phyloP scores from a whole-genome alignment of 2,329 filamentous ascomycete species.

The Penicillium crustosum region DNA sequence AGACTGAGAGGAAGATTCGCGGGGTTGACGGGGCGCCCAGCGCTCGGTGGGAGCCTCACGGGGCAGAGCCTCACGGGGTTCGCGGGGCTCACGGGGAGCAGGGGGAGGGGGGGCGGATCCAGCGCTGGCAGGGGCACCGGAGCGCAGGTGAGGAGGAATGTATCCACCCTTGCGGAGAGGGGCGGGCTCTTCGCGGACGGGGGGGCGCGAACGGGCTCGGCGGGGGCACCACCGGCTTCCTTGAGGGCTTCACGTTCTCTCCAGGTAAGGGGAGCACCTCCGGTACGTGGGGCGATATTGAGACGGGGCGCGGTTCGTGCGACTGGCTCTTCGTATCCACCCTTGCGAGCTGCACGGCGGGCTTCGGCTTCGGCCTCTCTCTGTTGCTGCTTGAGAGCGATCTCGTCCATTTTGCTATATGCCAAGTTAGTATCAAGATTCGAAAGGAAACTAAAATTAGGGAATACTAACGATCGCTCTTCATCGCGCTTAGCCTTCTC shows the following conservation, averaged over 20 bases:
- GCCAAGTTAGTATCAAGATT: conserved; percentile 34
- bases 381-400: conserved; percentile 67
- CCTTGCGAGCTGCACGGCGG: conserved; percentile 66
- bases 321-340: conserved; percentile 50
- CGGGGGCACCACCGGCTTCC: conserved; percentile 31
- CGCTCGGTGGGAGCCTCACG: conserved; percentile 35
- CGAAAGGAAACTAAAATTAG: background rate
- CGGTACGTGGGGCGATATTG: conserved; percentile 52
- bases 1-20: conserved; percentile 32
- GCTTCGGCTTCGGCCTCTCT: conserved; percentile 87
- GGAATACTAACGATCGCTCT: conserved; percentile 55
- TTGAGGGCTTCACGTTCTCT: conserved; percentile 60
- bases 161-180: conserved; percentile 38
- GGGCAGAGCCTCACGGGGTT: conserved; percentile 18
- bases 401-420: conserved; percentile 61
- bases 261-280: conserved; percentile 50
- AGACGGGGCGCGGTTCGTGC: conserved; percentile 57
- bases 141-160: conserved; percentile 44
- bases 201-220: conserved; percentile 17
- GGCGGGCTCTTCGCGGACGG: conserved; percentile 31
- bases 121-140: conserved; percentile 28
- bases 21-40: conserved; percentile 33
- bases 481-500: conserved; percentile 63
- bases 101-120: conserved; percentile 30
- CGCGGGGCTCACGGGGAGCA: conserved; percentile 32